A percentile compares a stretch with the other conserved stretches of the same genome.
Conservation (phyloP, 345 rosid species). For the Balakata baccata region DNA sequence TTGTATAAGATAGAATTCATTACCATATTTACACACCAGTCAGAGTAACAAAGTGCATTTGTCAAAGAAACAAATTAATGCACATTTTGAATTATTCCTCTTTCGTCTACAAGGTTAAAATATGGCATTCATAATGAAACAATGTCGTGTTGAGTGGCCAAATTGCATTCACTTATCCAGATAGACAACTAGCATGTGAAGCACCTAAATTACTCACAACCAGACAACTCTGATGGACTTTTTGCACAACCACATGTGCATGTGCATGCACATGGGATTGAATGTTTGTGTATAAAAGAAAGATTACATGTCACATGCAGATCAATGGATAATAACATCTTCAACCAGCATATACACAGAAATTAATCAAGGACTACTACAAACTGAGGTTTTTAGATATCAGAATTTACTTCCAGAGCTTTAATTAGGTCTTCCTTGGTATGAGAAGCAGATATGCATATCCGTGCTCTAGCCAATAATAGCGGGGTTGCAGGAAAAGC, state of each 20-base stretch:
- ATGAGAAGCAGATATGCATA: slow-evolving; percentile 81
- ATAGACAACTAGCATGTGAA: not conserved
- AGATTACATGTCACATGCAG: no score
- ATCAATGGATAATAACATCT: not conserved
- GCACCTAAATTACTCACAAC: not conserved
- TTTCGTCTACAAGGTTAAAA: not conserved
- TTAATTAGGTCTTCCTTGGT: slow-evolving; percentile 59
- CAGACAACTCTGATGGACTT: not conserved
- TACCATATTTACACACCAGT: not conserved
- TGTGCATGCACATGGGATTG: not conserved
- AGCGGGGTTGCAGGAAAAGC: slow-evolving; percentile 32
- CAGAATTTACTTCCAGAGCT: slow-evolving; percentile 57
- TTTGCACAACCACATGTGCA: not conserved
- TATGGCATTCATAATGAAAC: not conserved
- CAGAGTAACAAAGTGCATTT: not conserved
- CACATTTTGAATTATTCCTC: not conserved
- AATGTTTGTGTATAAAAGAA: not conserved
- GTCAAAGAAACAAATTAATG: not conserved
- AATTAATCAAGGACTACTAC: not conserved
- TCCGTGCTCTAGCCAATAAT: slow-evolving; percentile 78
- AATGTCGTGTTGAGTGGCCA: not conserved
- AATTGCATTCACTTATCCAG: not conserved
- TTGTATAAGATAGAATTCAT: not conserved
- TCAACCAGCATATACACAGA: not conserved
- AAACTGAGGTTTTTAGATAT: not conserved